Conservation (phyloP, 2,329 filamentous ascomycete genomes). For the Verticillium zaregamsianum region DNA sequence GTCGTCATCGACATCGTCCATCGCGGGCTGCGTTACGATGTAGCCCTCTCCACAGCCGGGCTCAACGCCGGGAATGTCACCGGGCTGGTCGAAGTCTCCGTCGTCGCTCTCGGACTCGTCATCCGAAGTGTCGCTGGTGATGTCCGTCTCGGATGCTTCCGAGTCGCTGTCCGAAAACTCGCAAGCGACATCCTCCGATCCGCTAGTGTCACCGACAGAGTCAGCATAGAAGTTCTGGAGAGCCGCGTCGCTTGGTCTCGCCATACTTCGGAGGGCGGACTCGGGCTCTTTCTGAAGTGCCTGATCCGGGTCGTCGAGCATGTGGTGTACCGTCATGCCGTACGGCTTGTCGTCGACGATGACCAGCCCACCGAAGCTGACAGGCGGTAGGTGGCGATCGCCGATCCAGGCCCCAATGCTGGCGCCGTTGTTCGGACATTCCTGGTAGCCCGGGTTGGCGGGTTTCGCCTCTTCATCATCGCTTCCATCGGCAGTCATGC, state of each 20-base stretch:
- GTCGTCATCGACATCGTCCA: constrained; percentile 78
- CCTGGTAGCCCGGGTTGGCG: constrained; percentile 73
- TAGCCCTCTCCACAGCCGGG: constrained; percentile 73
- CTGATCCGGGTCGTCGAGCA: constrained; percentile 70
- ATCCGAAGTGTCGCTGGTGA: constrained; percentile 44
- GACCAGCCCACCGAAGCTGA: constrained; percentile 85
- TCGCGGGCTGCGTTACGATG: constrained; percentile 83
- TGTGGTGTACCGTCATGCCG: constrained; percentile 96
- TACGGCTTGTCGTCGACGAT: constrained; percentile 80
- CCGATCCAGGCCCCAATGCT: constrained; percentile 90
- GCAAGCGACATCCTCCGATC: constrained; percentile 52
- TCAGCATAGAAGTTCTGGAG: constrained; percentile 40
- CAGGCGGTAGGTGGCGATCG: constrained; percentile 80
- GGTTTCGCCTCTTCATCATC: constrained; percentile 34
- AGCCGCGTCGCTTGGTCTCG: constrained; percentile 22
- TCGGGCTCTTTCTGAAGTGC: constrained; percentile 15
- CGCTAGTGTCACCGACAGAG: constrained; percentile 34
- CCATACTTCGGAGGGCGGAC: constrained; percentile 31
- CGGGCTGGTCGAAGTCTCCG: constrained; percentile 53
- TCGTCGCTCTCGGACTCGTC: constrained; percentile 45
- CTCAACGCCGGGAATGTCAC: constrained; percentile 76
- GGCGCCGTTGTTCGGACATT: constrained; percentile 75
- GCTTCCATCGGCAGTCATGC: constrained; percentile 27
- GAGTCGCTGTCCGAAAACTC: constrained; percentile 61
- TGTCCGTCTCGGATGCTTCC: constrained; percentile 47